These are phyloP conservation scores for Hemisphaericaspora xylofermentans DNA, from an alignment of 1,139 yeast genomes.

Conservation along the genomic window DNA sequence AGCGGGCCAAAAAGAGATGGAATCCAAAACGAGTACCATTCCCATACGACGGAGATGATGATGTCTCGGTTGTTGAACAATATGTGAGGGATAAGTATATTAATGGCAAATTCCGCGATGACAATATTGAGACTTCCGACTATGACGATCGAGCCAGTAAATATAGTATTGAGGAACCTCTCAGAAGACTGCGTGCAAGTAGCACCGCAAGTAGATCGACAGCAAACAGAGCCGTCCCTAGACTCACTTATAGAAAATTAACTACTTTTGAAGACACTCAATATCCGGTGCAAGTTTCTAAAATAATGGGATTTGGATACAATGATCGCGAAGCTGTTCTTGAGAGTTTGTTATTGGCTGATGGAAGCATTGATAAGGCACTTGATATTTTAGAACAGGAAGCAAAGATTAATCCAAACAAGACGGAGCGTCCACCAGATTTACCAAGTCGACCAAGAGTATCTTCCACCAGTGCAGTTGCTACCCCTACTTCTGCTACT, in stretches of 20 bases:
- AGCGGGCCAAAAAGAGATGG: conserved; percentile 62
- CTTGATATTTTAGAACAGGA: conserved; percentile 47
- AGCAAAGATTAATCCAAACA: conserved; percentile 33
- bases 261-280: conserved; percentile 44
- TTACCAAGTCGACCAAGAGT: conserved; percentile 47
- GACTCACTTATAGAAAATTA: conserved; percentile 42
- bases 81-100: conserved; percentile 57
- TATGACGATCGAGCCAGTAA: conserved; percentile 22
- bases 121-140: conserved; percentile 23
- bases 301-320: conserved; percentile 46
- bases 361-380: conserved; percentile 51
- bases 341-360: conserved; percentile 49
- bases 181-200: conserved; percentile 25
- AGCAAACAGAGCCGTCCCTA: conserved; percentile 23
- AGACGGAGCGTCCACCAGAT: conserved; percentile 41
- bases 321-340: conserved; percentile 45
- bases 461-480: neutral
- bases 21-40: conserved; percentile 61
- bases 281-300: conserved; percentile 38
- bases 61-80: conserved; percentile 45
- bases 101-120: conserved; percentile 44
- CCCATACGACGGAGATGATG: conserved; percentile 69
- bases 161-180: conserved; percentile 12
- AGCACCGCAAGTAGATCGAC: conserved; percentile 15
- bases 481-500: conserved; percentile 11